These are phyloP conservation scores for Curvularia lunata DNA, from an alignment of 2,329 filamentous ascomycete species.

Conservation along the genomic window DNA sequence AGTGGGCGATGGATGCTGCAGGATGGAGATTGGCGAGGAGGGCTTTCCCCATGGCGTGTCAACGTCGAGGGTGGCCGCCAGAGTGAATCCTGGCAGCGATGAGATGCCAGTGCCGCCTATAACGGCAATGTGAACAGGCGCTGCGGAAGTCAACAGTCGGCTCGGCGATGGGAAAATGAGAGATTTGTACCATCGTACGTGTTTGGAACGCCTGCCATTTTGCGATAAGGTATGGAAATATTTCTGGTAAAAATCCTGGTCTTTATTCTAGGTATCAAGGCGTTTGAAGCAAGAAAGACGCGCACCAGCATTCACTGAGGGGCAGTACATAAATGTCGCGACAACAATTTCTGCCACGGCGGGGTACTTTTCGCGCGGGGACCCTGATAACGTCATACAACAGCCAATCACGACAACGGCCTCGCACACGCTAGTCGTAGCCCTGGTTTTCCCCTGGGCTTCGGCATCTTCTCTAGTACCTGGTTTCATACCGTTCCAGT, in stretches of 20 bases:
- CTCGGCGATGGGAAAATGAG: background rate
- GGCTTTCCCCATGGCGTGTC: conserved; percentile 88
- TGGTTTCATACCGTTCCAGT: background rate
- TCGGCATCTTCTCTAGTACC: background rate
- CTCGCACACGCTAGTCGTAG: conserved; percentile 1
- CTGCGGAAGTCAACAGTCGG: conserved; percentile 37
- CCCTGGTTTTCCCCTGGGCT: background rate
- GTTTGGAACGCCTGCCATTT: conserved; percentile 43
- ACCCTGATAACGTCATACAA: conserved; percentile 31
- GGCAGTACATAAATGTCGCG: conserved; percentile 12
- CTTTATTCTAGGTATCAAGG: background rate
- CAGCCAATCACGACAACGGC: conserved; percentile 17
- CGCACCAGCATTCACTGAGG: conserved; percentile 28
- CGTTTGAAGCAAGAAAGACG: conserved; percentile 10
- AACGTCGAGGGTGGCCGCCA: conserved; percentile 78
- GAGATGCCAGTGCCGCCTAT: conserved; percentile 83
- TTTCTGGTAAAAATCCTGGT: conserved; percentile 13
- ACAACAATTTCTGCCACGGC: conserved; percentile 29
- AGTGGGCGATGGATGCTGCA: conserved; percentile 80
- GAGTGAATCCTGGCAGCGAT: conserved; percentile 83
- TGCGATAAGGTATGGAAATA: conserved; percentile 38
- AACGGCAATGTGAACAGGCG: conserved; percentile 58
- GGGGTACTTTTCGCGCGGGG: conserved; percentile 27
- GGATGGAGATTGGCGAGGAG: conserved; percentile 78
- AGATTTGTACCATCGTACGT: conserved; percentile 39